A percentile compares a stretch with the other conserved stretches of the same genome.
Evolutionary conservation across 345 rosid species (phyloP).

Genomic region (Pelargonium nanum): DNA sequence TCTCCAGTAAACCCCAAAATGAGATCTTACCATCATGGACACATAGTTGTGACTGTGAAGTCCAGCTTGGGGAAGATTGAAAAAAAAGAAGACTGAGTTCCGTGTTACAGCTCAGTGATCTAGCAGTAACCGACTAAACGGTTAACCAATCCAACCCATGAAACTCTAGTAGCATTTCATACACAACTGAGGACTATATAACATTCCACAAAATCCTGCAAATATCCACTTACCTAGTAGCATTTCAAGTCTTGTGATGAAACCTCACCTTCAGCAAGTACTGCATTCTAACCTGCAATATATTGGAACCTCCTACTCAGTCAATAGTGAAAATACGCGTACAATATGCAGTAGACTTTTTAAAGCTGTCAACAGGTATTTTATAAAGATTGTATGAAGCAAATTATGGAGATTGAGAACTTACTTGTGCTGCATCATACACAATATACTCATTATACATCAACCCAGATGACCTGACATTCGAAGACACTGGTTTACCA

Average conservation of each 20-base stretch:
- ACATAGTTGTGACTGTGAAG: neutral
- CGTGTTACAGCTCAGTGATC: neutral
- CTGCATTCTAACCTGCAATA: conserved; percentile 71
- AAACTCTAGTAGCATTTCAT: neutral
- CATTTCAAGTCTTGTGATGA: conserved; percentile 58
- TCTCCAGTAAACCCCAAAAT: conserved; percentile 46
- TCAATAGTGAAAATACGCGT: no score
- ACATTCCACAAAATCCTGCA: neutral
- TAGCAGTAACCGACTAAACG: neutral
- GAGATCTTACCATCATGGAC: conserved; percentile 19
- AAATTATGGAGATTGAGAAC: conserved; percentile 9
- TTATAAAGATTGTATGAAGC: no score
- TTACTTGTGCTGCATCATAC: conserved; percentile 75
- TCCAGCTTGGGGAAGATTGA: neutral
- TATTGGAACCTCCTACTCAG: neutral
- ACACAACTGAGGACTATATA: neutral
- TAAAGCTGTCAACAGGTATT: neutral
- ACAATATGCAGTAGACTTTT: neutral
- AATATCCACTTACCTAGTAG: neutral
- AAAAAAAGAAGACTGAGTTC: neutral
- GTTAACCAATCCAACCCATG: neutral
- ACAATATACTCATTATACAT: conserved; percentile 94
- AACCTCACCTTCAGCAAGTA: conserved; percentile 61
- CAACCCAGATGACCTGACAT: conserved; percentile 64
- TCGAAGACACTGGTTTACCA: conserved; percentile 82